These are phyloP conservation scores for Kwoniella europaea DNA, from an alignment of 768 basidiomycete genomes.

Conservation along the genomic window DNA sequence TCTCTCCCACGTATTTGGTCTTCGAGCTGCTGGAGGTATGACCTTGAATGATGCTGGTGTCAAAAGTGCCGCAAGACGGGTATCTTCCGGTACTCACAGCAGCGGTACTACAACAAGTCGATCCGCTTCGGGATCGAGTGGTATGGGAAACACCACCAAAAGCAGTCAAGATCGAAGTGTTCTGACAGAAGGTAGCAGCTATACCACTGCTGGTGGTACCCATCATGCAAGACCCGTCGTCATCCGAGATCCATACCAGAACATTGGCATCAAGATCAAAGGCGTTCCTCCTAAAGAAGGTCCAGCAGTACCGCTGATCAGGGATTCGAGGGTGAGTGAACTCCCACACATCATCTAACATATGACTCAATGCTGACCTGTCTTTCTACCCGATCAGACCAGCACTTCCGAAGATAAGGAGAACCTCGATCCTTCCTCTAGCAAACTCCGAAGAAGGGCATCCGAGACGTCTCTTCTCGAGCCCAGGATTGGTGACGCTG, in stretches of 20 bases:
- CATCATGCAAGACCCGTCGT: conserved; percentile 21
- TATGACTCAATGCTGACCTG: too few species aligned
- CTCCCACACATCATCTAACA: neutral
- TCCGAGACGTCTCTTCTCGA: conserved; percentile 21
- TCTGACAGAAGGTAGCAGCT: conserved; percentile 21
- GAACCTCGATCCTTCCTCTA: conserved; percentile 15
- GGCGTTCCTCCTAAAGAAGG: conserved; percentile 8
- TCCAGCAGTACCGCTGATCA: neutral
- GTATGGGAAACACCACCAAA: neutral
- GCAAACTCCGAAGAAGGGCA: conserved; percentile 8
- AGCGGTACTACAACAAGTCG: conserved; percentile 12
- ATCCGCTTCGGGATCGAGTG: conserved; percentile 19
- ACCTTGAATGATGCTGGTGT: neutral
- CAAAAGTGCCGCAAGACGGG: neutral
- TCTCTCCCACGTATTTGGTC: conserved; percentile 29
- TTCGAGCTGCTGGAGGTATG: conserved; percentile 25
- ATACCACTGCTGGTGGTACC: conserved; percentile 15
- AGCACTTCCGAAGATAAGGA: conserved; percentile 6
- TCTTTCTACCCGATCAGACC: too few species aligned
- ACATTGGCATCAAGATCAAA: conserved; percentile 25
- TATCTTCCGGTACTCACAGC: conserved; percentile 17
- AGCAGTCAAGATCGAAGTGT: conserved; percentile 7
- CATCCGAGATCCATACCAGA: conserved; percentile 31
- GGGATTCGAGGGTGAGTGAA: conserved; percentile 1
- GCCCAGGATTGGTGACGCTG: conserved; percentile 7